Evolutionary conservation across 192 early-diverging fungal genomes (phyloP), one percentile per base, ranked within the genome.

Genomic region (Backusella sp.): DNA sequence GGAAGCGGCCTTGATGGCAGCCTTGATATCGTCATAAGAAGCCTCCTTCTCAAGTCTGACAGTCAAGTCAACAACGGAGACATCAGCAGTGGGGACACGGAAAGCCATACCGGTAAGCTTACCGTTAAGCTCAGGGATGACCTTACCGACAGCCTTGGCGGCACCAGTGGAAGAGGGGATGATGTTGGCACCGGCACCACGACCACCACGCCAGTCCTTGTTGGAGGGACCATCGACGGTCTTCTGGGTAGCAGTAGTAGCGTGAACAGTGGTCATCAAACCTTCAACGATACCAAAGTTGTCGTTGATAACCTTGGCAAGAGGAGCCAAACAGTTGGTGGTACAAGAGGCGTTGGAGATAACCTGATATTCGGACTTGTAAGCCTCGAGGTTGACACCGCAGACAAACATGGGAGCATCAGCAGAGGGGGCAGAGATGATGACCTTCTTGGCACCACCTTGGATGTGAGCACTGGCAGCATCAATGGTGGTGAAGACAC

Each of bases 261-360:
- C 94, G 87, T 99, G 97, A 82, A 96, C 94, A 62, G 97, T 99
- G 81, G 95, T 97, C 97, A 99, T 99, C 70, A 99, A 86, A 81
- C 92, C 97, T 88, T 98, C 96, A 65, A 91, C 85, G 80, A 99
- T n/a, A n/a, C n/a, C n/a, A n/a, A n/a, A n/a, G n/a, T n/a, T n/a
- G 81, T 97, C 96, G 85, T 99, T 79, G 83, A 99, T 88, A 73
- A 98, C 94, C 91, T 98, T 97, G 86, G 95, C 96, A 74, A 99
- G 89, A 66, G 97, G 96, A 30, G 97, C 97, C 72, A 99, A 86
- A 87, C 97, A 98, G 92, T 98, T 99, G 92, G 97, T 99, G 76
- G 97, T 99, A 93, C 97, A 99, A 34, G 97, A 99, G 72, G 97
- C 97, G 86, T 99, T 99, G 75, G 96, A 97, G 77, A 99, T 89